phyloP scores from a whole-genome alignment of 768 basidiomycete genomes.

The Cyclocybe cylindracea region DNA sequence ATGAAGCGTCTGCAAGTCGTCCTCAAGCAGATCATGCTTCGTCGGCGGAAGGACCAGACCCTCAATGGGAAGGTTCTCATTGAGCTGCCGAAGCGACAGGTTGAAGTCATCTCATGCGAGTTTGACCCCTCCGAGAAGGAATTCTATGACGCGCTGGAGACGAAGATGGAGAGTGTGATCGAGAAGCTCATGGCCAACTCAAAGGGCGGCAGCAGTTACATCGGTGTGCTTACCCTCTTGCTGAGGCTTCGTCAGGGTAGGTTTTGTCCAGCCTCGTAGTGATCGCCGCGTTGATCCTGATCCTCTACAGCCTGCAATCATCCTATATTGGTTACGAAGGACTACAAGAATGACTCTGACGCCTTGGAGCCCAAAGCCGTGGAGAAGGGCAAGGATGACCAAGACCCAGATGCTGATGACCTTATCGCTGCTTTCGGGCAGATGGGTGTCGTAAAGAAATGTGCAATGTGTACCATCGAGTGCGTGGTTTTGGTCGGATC shows the following conservation, averaged over 20 bases:
- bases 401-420: constrained; percentile 67
- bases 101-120: constrained; percentile 72
- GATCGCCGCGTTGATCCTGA: neutral
- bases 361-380: constrained; percentile 69
- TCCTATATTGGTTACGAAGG: constrained; percentile 77
- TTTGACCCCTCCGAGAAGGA: constrained; percentile 77
- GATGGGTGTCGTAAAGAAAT: constrained; percentile 70
- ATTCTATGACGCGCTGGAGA: constrained; percentile 78
- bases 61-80: constrained; percentile 83
- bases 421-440: constrained; percentile 74
- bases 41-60: constrained; percentile 74
- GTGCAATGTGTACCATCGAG: constrained; percentile 76
- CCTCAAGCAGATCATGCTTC: constrained; percentile 84
- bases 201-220: constrained; percentile 62
- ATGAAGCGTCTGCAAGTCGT: constrained; percentile 90
- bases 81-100: constrained; percentile 71
- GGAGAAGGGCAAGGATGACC: constrained; percentile 48
- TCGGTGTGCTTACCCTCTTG: constrained; percentile 67
- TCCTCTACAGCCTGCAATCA: constrained; percentile 79
- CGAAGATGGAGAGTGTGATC: constrained; percentile 64
- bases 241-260: constrained; percentile 88
- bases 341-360: constrained; percentile 71
- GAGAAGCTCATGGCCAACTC: constrained; percentile 62
- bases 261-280: constrained; percentile 16
- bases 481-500: constrained; percentile 34